Conservation (phyloP, 2,329 filamentous ascomycete species). For the Colletotrichum brevisporum region DNA sequence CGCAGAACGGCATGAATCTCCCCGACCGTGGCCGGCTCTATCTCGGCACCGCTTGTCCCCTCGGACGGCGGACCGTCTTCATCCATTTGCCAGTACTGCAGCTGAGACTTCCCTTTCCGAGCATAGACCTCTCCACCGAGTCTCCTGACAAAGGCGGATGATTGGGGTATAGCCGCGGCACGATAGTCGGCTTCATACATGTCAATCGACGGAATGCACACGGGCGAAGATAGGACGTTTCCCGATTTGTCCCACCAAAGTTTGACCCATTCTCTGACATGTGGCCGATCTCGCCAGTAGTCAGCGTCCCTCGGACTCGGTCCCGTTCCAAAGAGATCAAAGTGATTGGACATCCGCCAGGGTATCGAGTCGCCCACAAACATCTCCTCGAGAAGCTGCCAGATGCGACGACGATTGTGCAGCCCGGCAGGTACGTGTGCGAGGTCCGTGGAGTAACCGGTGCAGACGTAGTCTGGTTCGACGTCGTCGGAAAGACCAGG, state of each 20-base stretch:
- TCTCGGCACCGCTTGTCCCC: background rate
- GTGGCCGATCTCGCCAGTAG: too few relatives aligned
- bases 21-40: background rate
- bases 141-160: background rate
- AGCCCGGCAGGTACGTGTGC: background rate
- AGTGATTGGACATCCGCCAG: too few relatives aligned
- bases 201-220: background rate
- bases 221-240: background rate
- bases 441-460: background rate
- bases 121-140: background rate
- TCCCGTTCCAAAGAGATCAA: too few relatives aligned
- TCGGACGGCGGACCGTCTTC: background rate
- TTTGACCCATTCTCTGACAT: too few relatives aligned
- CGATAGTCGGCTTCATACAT: too few relatives aligned
- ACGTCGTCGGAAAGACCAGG: background rate
- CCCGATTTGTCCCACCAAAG: too few relatives aligned
- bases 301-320: too few relatives aligned
- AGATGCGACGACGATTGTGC: background rate
- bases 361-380: background rate
- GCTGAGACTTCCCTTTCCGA: background rate
- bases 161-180: too few relatives aligned
- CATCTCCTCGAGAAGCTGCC: constrained; percentile 1
- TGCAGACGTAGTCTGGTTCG: background rate
- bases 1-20: background rate
- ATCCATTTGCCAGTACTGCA: background rate